A percentile compares a stretch with the other conserved stretches of the same genome.
Conservation (phyloP, 139 green algal genomes). For the Coelastrella sp. region DNA sequence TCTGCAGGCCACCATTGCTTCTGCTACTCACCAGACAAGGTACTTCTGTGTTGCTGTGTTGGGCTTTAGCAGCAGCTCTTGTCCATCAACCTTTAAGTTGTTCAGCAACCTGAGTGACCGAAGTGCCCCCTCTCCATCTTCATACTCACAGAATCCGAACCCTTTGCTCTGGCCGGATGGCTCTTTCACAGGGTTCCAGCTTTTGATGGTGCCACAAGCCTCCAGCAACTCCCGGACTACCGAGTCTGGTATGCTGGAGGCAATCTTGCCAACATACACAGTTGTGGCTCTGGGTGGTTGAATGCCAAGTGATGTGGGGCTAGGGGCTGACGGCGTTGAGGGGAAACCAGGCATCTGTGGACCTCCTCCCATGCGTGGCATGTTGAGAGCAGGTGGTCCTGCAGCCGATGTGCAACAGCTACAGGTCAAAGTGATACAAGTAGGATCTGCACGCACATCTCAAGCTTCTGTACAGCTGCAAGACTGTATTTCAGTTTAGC, state of each 20-base stretch:
- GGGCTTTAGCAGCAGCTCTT: constrained; percentile 88
- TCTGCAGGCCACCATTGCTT: background rate
- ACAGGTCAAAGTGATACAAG: background rate
- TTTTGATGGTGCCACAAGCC: constrained; percentile 78
- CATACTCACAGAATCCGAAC: constrained; percentile 96
- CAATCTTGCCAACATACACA: constrained; percentile 92
- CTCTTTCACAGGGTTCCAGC: constrained; percentile 91
- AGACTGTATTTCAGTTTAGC: too few relatives aligned
- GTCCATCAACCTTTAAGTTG: constrained; percentile 82
- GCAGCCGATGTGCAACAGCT: background rate
- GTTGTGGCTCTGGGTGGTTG: constrained; percentile 58
- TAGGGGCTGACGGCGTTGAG: background rate
- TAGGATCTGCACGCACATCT: background rate
- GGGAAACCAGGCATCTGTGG: background rate
- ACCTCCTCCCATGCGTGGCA: constrained; percentile 17
- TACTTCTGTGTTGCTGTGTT: constrained; percentile 83
- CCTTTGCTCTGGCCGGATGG: constrained; percentile 82
- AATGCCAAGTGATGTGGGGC: background rate
- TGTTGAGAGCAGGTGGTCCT: background rate
- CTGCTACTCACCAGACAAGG: constrained; percentile 50
- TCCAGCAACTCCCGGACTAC: constrained; percentile 83
- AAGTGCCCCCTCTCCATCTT: constrained; percentile 79
- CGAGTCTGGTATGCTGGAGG: constrained; percentile 76
- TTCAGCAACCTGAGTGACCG: constrained; percentile 79
- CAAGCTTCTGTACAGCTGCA: background rate